These are phyloP conservation scores for Globisporangium orthogonon DNA, from an alignment of 352 stramenopile species.

Conservation along the genomic window DNA sequence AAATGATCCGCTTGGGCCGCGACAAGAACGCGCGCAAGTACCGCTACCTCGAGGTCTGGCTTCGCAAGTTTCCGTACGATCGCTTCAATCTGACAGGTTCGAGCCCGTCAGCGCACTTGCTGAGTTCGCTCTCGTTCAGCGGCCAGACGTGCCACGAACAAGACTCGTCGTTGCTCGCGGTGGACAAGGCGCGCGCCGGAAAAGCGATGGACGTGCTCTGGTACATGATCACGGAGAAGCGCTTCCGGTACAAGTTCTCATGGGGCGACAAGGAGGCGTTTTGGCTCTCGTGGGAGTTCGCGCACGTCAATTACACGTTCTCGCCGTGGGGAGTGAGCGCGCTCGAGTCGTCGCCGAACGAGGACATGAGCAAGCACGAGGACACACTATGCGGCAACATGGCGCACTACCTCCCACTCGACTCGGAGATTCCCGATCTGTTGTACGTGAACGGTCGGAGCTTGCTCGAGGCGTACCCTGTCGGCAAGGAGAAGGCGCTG, in stretches of 20 bases:
- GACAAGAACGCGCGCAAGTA: conserved; percentile 16
- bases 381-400: conserved; percentile 66
- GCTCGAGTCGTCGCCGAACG: conserved; percentile 35
- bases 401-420: conserved; percentile 43
- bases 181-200: conserved; percentile 47
- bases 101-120: conserved; percentile 23
- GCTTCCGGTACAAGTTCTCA: conserved; percentile 64
- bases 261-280: conserved; percentile 73
- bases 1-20: conserved; percentile 22
- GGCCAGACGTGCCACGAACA: conserved; percentile 51
- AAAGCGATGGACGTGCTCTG: conserved; percentile 56
- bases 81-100: conserved; percentile 27
- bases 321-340: conserved; percentile 55
- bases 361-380: conserved; percentile 46
- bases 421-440: conserved; percentile 34
- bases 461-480: conserved; percentile 40
- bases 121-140: conserved; percentile 33
- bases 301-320: conserved; percentile 46
- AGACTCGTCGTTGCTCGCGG: conserved; percentile 64
- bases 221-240: conserved; percentile 58
- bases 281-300: conserved; percentile 67
- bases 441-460: conserved; percentile 47
- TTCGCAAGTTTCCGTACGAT: conserved; percentile 49
- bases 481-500: conserved; percentile 21
- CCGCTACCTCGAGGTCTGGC: conserved; percentile 43